Conservation (phyloP, 1,139 yeast species). For the Maudiozyma humilis region DNA sequence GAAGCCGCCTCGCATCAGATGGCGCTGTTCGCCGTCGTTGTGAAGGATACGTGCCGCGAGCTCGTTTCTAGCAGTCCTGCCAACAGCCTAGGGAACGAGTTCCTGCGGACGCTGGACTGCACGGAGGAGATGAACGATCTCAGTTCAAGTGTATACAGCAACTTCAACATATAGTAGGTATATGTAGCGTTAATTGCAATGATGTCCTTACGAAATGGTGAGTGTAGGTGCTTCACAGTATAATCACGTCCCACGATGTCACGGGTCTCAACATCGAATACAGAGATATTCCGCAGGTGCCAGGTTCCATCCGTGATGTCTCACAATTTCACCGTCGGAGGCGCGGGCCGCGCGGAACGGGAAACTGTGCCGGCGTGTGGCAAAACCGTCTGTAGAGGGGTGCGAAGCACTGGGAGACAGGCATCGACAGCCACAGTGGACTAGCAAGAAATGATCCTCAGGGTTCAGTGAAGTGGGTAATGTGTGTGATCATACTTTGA, state of each 20-base stretch:
- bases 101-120: constrained; percentile 39
- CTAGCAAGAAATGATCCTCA: too few relatives aligned
- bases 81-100: constrained; percentile 33
- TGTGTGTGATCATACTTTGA: too few relatives aligned
- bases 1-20: constrained; percentile 15
- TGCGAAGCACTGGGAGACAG: neutral
- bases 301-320: too few relatives aligned
- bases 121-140: constrained; percentile 72
- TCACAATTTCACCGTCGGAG: too few relatives aligned
- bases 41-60: constrained; percentile 29
- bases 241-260: too few relatives aligned
- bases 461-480: too few relatives aligned
- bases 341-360: too few relatives aligned
- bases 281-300: too few relatives aligned
- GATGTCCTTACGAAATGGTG: too few relatives aligned
- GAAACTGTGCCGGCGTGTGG: too few relatives aligned
- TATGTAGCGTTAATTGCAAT: neutral
- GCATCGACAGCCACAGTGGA: neutral
- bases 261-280: too few relatives aligned
- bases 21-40: constrained; percentile 25
- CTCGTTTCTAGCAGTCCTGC: constrained; percentile 48
- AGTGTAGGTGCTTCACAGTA: too few relatives aligned
- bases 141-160: constrained; percentile 85
- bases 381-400: neutral
- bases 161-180: constrained; percentile 42